Base-by-base conservation (phyloP, 805 yeast genomes). In the Scheffersomyces spartinae region DNA sequence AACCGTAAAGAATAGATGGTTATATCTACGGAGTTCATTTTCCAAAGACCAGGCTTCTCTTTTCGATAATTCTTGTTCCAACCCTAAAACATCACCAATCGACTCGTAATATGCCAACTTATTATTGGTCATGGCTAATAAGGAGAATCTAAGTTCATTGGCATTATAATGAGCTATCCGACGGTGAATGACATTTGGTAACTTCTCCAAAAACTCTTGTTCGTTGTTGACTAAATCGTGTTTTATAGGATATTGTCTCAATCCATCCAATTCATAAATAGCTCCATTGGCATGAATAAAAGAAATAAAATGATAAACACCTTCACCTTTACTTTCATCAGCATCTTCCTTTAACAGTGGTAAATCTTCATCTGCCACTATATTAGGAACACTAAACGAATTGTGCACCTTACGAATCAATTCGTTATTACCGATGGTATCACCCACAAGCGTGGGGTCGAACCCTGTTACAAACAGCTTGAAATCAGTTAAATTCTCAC, bases 191-290 rank as follows among this genome's bases (percentile, higher is more conserved):
- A 71, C 68, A 7, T 40, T 38, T 5, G 71, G 64, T 10, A 70
- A 39, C 33, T 59, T 55, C 20, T 43, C 43, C 20, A 49, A 45
- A 25, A 68, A 61, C 25, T 66, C 67, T 9, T 60, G 60, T 5
- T 54, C 53, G 9, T 43, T 37, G 2, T 36, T 35, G 33, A 72
- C 62, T 3, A 42, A 43, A 2, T 30, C 52, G 38, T 74, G 81
- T 26, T 47, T 49, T 20, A 75, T 71, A 3, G 82, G 80, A 23
- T 45, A 61, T 13, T 49, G 52, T 29, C 67, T 69, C 26, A 75
- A 52, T 2, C 83, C 83, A 41, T 75, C 83, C 25, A 75, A 48
- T 39, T 75, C 83, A 40, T 68, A 70, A 9, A 75, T 51, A 17
- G 43, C 42, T 15, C 65, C 71, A 27, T 63, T 45, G 17, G 47